Percentiles rank a stretch among this genome's conserved stretches.
These are phyloP conservation scores for Scytalidium lignicola DNA, from an alignment of 2,329 filamentous ascomycete species.

Conservation along the genomic window DNA sequence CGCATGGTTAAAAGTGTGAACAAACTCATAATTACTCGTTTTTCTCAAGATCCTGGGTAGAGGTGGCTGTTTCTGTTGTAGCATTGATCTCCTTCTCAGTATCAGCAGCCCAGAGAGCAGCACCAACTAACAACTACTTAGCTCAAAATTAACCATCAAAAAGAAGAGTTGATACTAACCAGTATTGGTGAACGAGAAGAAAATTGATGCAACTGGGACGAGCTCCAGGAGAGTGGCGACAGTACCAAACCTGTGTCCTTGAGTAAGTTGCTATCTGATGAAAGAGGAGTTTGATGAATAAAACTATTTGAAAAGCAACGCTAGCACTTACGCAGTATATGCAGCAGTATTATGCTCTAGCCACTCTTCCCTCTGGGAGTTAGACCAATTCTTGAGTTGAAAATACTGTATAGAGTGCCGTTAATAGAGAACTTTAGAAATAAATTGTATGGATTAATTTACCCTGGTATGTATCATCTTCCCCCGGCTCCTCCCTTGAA, in stretches of 20 bases:
- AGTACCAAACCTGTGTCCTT: constrained; percentile 60
- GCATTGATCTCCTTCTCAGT: constrained; percentile 47
- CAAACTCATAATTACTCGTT: not conserved
- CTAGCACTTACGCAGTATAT: constrained; percentile 73
- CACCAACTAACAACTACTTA: constrained; percentile 56
- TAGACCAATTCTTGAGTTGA: constrained; percentile 80
- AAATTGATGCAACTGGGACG: constrained; percentile 73
- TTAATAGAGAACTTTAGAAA: not conserved
- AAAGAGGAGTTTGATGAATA: not conserved
- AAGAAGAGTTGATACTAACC: constrained; percentile 34
- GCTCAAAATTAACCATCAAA: not conserved
- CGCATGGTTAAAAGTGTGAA: too few relatives aligned
- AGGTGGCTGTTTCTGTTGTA: not conserved
- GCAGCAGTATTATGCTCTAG: constrained; percentile 65
- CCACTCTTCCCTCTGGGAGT: constrained; percentile 60
- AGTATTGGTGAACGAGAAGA: constrained; percentile 87
- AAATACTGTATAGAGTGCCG: constrained; percentile 63
- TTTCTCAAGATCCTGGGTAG: not conserved
- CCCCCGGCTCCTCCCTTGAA: constrained; percentile 55
- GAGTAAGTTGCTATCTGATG: not conserved
- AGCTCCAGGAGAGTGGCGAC: constrained; percentile 79
- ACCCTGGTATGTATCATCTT: constrained; percentile 47
- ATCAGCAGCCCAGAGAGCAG: constrained; percentile 90
- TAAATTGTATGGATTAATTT: constrained; percentile 21
- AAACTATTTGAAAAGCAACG: too few relatives aligned